phyloP scores from a whole-genome alignment of 345 rosid genomes.

The Salix purpurea region DNA sequence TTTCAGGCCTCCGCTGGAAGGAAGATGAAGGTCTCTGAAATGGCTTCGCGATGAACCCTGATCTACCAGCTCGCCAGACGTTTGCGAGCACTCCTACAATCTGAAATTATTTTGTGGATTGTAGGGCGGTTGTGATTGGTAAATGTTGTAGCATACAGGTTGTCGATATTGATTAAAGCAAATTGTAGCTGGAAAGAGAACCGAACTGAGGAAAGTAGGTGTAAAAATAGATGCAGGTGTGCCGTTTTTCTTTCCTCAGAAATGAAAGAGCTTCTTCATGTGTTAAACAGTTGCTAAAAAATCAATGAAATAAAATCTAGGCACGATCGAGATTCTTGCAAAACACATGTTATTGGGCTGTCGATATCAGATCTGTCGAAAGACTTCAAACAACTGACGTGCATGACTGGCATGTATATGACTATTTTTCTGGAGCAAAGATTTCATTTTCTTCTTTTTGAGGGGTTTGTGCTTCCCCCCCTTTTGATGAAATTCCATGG shows the following conservation, averaged over 20 bases:
- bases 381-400: not conserved
- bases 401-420: not conserved
- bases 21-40: conserved; percentile 96
- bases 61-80: conserved; percentile 92
- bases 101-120: conserved; percentile 6
- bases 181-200: not conserved
- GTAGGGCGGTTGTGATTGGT: not conserved
- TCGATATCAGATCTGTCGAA: no score
- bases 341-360: not conserved
- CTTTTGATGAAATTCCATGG: not conserved
- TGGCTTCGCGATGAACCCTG: conserved; percentile 96
- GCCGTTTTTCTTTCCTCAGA: conserved; percentile 36
- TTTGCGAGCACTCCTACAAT: conserved; percentile 76
- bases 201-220: not conserved
- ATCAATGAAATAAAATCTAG: conserved; percentile 9
- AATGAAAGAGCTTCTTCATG: conserved; percentile 28
- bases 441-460: not conserved
- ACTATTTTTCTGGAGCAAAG: not conserved
- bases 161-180: not conserved
- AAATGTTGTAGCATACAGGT: not conserved
- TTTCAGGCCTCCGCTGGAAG: conserved; percentile 77
- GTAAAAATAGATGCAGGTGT: conserved; percentile 9
- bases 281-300: conserved; percentile 2
- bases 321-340: not conserved
- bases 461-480: not conserved